Evolutionary conservation across 2,329 filamentous ascomycete genomes (phyloP).

Genomic region (Xylariales sp.): DNA sequence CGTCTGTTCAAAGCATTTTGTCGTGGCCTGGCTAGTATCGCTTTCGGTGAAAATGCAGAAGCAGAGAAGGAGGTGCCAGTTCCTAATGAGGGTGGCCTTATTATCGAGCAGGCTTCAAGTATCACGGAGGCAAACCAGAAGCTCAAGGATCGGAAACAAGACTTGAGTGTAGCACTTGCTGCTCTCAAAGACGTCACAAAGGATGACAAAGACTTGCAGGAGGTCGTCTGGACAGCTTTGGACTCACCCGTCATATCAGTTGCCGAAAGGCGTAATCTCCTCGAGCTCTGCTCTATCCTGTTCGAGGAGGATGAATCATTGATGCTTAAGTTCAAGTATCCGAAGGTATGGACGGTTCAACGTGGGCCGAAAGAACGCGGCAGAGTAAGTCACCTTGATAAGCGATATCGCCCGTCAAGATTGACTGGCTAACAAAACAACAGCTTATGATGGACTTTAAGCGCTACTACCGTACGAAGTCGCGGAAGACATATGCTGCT

Average conservation of each 20-base stretch:
- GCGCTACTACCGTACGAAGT: conserved; percentile 21
- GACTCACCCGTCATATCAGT: conserved; percentile 42
- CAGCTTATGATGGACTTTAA: conserved; percentile 20
- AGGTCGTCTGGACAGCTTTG: conserved; percentile 44
- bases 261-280: conserved; percentile 43
- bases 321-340: conserved; percentile 41
- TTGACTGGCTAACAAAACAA: neutral
- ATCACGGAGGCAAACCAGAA: conserved; percentile 41
- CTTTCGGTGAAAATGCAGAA: conserved; percentile 53
- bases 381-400: conserved; percentile 7
- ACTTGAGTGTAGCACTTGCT: conserved; percentile 40
- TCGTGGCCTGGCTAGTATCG: conserved; percentile 57
- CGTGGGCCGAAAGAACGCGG: conserved; percentile 22
- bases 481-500: conserved; percentile 20
- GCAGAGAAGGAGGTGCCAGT: conserved; percentile 19
- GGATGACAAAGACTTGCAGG: conserved; percentile 38
- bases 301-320: conserved; percentile 44
- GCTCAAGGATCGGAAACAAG: conserved; percentile 42
- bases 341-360: conserved; percentile 38
- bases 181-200: conserved; percentile 44
- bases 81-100: conserved; percentile 35
- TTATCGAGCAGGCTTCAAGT: conserved; percentile 41
- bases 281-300: conserved; percentile 47
- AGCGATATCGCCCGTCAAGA: neutral
- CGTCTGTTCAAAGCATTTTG: conserved; percentile 56